Evolutionary conservation across 1,139 yeast genomes (phyloP), one percentile per base, ranked within the genome.

Genomic region (Candida tetrigidarum): DNA sequence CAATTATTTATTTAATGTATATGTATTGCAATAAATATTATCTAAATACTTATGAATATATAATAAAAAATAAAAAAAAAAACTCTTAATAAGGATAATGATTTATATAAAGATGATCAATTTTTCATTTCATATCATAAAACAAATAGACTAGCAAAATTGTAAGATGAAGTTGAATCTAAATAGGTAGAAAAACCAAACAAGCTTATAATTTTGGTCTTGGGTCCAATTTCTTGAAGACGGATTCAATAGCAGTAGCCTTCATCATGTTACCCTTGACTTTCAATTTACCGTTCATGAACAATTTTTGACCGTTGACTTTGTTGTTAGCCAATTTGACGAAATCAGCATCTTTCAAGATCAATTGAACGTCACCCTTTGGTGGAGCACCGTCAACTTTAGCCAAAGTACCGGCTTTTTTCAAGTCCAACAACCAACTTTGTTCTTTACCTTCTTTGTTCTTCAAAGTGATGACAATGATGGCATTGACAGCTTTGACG

Each of bases 181-280:
- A 32, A 3, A n/a, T n/a, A 19, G n/a, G 11, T 6, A 16, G 18
- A 32, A 18, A 18, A 18, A 10, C n/a, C 10, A 5, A 22, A 12
- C 26, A 34, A 6, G 40, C 57, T 58, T 69, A 71, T 57, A 71
- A 71, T 67, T 74, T 74, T 49, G 80, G 65, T 65, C 71, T 71
- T 45, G 84, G 83, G 58, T 78, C 83, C 45, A 86, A 79, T 45
- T 80, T 68, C 74, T 85, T 85, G 70, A 88, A 79, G 42, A 88
- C 83, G 40, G 78, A 69, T 69, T 88, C 96, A 52, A 87, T 81
- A 50, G 83, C 79, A 46, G 92, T 82, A 50, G 96, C 96, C 77
- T 89, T 88, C 92, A 86, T 86, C 73, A 88, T 85, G 71, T 88
- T 87, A 59, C 96, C 96, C 76, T 83, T 86, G 55, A 88, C 84